A percentile compares a stretch with the other conserved stretches of the same genome.
Evolutionary conservation across 2,329 filamentous ascomycete species (phyloP).

Genomic region (Dothistroma pini): DNA sequence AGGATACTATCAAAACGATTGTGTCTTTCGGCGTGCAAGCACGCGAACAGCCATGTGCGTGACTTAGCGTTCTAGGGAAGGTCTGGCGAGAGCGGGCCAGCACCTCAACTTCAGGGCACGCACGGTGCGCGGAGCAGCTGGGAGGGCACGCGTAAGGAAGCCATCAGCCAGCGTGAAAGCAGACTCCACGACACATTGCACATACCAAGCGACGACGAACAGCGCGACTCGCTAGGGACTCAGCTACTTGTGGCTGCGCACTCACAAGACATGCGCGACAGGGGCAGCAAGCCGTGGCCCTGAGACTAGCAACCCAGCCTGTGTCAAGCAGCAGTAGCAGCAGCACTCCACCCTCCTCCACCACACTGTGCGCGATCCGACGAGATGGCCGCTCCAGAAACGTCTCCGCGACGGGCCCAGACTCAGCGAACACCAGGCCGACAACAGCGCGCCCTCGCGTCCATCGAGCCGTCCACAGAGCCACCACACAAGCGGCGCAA

Average conservation of each 20-base stretch:
- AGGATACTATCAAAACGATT: neutral
- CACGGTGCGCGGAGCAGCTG: neutral
- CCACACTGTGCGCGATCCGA: neutral
- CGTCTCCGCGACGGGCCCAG: conserved; percentile 28
- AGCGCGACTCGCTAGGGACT: neutral
- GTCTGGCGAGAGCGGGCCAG: neutral
- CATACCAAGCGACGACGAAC: neutral
- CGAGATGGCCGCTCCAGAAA: conserved; percentile 27
- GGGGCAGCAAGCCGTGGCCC: neutral
- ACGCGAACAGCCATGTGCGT: neutral
- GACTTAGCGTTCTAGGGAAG: neutral
- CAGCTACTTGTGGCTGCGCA: neutral
- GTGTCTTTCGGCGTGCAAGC: neutral
- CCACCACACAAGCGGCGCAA: conserved; percentile 44
- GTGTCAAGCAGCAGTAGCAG: conserved; percentile 6
- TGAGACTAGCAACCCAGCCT: conserved; percentile 6
- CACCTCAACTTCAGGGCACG: neutral
- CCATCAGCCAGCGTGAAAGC: neutral
- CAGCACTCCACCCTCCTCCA: neutral
- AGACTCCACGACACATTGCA: neutral
- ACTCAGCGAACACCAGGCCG: conserved; percentile 31
- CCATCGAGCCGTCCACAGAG: conserved; percentile 26
- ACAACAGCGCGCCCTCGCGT: conserved; percentile 24
- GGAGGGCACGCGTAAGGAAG: neutral
- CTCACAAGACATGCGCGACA: conserved; percentile 8